Evolutionary conservation across 768 basidiomycete genomes (phyloP).

Genomic region (Suillus fuscotomentosus): DNA sequence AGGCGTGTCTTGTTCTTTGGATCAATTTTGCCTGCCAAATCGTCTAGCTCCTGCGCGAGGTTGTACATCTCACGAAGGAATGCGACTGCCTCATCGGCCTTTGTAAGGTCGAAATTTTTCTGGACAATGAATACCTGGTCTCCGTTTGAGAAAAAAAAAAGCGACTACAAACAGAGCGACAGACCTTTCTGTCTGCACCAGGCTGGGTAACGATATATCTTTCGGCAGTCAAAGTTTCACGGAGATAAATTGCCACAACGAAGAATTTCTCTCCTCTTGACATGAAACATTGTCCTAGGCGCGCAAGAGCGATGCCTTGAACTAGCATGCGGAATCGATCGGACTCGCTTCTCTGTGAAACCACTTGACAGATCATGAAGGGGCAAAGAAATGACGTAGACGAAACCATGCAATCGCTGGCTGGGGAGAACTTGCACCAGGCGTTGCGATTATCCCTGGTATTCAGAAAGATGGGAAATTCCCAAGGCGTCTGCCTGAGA

Average conservation of each 20-base stretch:
- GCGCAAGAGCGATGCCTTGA: constrained; percentile 8
- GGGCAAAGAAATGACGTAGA: not conserved
- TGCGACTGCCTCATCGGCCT: not conserved
- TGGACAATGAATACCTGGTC: constrained; percentile 7
- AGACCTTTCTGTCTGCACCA: not conserved
- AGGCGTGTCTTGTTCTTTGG: not conserved
- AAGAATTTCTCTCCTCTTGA: constrained; percentile 4
- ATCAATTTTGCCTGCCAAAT: constrained; percentile 5
- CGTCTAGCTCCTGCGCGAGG: not conserved
- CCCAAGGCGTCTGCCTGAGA: constrained; percentile 12
- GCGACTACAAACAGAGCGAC: not conserved
- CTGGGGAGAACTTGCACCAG: constrained; percentile 7
- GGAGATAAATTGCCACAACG: constrained; percentile 13
- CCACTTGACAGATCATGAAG: constrained; percentile 13
- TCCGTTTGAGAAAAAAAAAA: not conserved
- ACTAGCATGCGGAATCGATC: constrained; percentile 13
- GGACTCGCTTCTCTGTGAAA: not conserved
- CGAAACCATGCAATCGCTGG: constrained; percentile 8
- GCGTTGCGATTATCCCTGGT: rapidly evolving
- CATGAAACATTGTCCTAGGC: not conserved
- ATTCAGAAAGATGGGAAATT: constrained; percentile 13
- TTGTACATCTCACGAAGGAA: constrained; percentile 17
- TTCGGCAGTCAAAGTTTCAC: not conserved
- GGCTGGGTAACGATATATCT: constrained; percentile 9
- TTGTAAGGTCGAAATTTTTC: constrained; percentile 2